These are phyloP conservation scores for Gamarada debralockiae DNA, from an alignment of 495 filamentous ascomycete genomes.

Conservation along the genomic window DNA sequence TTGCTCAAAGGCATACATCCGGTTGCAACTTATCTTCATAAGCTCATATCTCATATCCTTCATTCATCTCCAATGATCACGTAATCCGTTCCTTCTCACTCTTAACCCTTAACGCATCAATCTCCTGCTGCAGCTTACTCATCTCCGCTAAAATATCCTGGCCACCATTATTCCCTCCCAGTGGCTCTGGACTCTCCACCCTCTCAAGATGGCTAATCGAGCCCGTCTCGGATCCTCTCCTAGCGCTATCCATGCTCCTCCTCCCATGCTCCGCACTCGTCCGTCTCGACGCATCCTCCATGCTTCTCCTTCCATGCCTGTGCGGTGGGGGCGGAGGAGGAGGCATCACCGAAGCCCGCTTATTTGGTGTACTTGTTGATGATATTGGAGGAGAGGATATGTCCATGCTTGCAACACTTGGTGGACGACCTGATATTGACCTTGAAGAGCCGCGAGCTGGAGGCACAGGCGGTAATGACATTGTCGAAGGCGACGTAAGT, in stretches of 20 bases:
- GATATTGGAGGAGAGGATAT: neutral
- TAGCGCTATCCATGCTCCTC: conserved; percentile 11
- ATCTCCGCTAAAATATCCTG: conserved; percentile 24
- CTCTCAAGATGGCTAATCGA: conserved; percentile 10
- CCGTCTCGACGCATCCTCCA: conserved; percentile 8
- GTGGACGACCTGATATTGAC: conserved; percentile 7
- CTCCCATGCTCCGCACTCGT: conserved; percentile 20
- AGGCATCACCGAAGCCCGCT: conserved; percentile 17
- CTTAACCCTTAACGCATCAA: conserved; percentile 20
- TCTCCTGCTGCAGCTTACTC: conserved; percentile 23
- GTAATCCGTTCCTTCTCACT: conserved; percentile 14
- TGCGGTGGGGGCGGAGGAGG: conserved; percentile 24
- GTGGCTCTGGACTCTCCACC: neutral
- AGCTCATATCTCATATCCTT: too few relatives aligned
- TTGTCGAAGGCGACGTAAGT: neutral
- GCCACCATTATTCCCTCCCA: neutral
- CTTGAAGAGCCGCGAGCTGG: conserved; percentile 16
- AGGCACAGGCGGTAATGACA: conserved; percentile 16
- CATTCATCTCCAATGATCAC: conserved; percentile 10
- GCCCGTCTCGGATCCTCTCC: conserved; percentile 15
- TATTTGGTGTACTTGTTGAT: conserved; percentile 5
- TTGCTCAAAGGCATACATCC: too few relatives aligned
- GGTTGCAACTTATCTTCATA: too few relatives aligned
- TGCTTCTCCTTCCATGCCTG: conserved; percentile 16
- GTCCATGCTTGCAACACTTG: conserved; percentile 22